Evolutionary conservation across 73 alveolate species (phyloP).

Genomic region (Paramecium bursaria): DNA sequence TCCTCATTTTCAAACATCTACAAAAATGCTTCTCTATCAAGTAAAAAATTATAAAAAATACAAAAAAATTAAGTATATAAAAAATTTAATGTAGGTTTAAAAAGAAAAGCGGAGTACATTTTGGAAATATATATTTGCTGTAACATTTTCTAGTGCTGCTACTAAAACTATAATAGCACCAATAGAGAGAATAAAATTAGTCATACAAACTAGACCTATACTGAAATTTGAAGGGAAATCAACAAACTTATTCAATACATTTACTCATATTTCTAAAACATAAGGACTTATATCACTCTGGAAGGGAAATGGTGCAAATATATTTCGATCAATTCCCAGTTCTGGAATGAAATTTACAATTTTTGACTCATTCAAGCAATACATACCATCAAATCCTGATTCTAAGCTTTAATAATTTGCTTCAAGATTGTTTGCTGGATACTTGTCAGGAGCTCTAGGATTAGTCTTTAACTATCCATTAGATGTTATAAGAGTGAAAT

Average conservation of each 20-base stretch:
- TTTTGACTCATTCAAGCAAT: conserved; percentile 35
- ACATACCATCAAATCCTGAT: conserved; percentile 22
- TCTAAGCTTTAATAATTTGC: conserved; percentile 2
- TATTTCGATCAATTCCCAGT: conserved; percentile 30
- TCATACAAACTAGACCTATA: conserved; percentile 2
- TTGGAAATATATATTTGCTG: conserved; percentile 47
- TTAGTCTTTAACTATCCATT: conserved; percentile 22
- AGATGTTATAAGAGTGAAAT: conserved; percentile 29
- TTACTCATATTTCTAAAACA: not conserved
- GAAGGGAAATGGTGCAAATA: conserved; percentile 50
- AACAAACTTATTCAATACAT: conserved; percentile 40
- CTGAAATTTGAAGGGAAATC: conserved; percentile 22
- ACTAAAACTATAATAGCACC: conserved; percentile 39
- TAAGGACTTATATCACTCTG: conserved; percentile 33
- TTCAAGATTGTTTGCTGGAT: conserved; percentile 38
- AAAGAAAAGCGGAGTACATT: no score
- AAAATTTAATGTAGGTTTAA: no score
- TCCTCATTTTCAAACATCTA: no score
- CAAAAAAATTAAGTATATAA: no score
- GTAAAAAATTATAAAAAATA: no score
- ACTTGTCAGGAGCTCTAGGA: conserved; percentile 2
- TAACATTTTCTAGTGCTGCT: conserved; percentile 31
- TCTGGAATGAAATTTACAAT: conserved; percentile 38
- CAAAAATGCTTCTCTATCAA: no score
- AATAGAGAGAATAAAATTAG: conserved; percentile 21